Evolutionary conservation across 495 filamentous ascomycete genomes (phyloP).

Genomic region (Aspergillus hancockii): DNA sequence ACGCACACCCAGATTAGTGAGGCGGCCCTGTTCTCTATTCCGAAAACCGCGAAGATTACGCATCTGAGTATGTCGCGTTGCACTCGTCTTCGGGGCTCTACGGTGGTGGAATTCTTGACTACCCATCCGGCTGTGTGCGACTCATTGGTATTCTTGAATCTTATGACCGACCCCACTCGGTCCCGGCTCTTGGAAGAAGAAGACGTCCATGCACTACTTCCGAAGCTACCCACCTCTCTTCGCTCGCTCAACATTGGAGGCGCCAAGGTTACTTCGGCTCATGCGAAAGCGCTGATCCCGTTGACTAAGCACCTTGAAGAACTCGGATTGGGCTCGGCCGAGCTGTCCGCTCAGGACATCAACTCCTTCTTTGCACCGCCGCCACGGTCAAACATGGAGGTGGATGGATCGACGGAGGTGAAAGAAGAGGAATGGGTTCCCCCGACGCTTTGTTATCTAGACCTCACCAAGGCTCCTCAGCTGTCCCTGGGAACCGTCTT

Average conservation of each 20-base stretch:
- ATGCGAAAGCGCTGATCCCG: conserved; percentile 64
- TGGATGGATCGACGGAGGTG: conserved; percentile 24
- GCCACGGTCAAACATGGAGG: conserved; percentile 23
- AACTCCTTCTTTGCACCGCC: conserved; percentile 51
- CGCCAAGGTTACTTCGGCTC: conserved; percentile 63
- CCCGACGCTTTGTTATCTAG: conserved; percentile 73
- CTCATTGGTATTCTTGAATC: conserved; percentile 71
- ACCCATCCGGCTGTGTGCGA: conserved; percentile 69
- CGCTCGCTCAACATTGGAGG: conserved; percentile 78
- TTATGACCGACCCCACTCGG: conserved; percentile 71
- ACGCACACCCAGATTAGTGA: conserved; percentile 79
- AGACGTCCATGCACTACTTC: conserved; percentile 66
- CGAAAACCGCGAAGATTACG: conserved; percentile 68
- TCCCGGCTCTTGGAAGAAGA: conserved; percentile 69
- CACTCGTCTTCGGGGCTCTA: conserved; percentile 64
- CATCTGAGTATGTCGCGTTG: conserved; percentile 82
- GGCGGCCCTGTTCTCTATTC: conserved; percentile 69
- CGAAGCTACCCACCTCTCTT: conserved; percentile 66
- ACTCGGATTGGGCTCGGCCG: conserved; percentile 67
- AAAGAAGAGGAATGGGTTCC: conserved; percentile 51
- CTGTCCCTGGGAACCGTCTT: conserved; percentile 66
- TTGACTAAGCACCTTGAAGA: conserved; percentile 82
- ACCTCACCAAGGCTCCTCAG: conserved; percentile 61
- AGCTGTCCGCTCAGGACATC: conserved; percentile 65
- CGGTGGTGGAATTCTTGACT: conserved; percentile 70